A percentile compares a stretch with the other conserved stretches of the same genome.
Conservation (phyloP, 805 yeast species). For the Candida sakaeoensis region DNA sequence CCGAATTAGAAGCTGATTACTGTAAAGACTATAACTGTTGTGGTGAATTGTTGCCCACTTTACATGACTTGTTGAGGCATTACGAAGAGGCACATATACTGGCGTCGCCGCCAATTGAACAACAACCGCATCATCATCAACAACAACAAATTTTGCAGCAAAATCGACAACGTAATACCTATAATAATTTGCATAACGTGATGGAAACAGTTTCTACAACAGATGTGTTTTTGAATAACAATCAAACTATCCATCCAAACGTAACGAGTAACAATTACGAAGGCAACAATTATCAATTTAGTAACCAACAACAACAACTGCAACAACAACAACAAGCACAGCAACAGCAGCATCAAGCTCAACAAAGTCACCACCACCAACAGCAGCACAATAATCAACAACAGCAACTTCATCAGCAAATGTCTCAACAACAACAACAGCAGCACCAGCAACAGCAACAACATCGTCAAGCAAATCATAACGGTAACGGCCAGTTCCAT, state of each 20-base stretch:
- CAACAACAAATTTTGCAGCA: conserved; percentile 25
- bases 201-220: conserved; percentile 91
- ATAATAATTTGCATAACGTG: conserved; percentile 49
- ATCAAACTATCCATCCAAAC: conserved; percentile 12
- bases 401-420: conserved; percentile 14
- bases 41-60: conserved; percentile 85
- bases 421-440: conserved; percentile 12
- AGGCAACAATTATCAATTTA: conserved; percentile 8
- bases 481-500: conserved; percentile 13
- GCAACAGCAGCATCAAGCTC: conserved; percentile 15
- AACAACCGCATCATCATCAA: conserved; percentile 19
- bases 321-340: conserved; percentile 16
- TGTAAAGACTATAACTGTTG: conserved; percentile 97
- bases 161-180: conserved; percentile 29
- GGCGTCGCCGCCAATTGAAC: conserved; percentile 45
- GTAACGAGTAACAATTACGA: conserved; percentile 7
- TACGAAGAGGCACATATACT: conserved; percentile 93
- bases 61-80: conserved; percentile 90
- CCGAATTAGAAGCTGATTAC: conserved; percentile 91
- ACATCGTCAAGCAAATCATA: conserved; percentile 14
- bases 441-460: conserved; percentile 11
- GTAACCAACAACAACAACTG: conserved; percentile 9
- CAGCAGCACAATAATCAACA: conserved; percentile 14
- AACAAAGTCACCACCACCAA: conserved; percentile 13
- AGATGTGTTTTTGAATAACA: conserved; percentile 72